Base-by-base conservation (phyloP, 352 stramenopile species). In the Thalassiosira delicatula region DNA sequence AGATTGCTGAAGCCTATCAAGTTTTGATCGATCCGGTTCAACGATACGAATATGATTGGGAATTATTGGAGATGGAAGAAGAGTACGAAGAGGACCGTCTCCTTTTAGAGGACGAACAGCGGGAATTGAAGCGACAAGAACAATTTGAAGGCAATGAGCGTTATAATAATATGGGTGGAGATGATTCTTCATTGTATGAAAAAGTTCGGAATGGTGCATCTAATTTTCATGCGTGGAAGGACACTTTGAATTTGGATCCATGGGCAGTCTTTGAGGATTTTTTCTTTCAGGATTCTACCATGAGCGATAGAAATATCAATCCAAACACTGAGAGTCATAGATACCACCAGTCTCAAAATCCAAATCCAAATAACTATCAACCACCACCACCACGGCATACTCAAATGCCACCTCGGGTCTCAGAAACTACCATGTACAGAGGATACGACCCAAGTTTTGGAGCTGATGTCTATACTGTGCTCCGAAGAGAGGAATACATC, bases 1-100 rank as follows among this genome's bases (percentile, higher is more conserved):
- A 82, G 56, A 91, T 93, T 70, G 81, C 88, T 0, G 79, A 92
- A 61, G 88, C 88, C 0, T 93, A 93, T 76, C 68, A 91, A 69
- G 83, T 91, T 8, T 56, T 93, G 11, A 80, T 14, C 21, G 84
- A 91, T 81, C 56, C 70, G 4, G 42, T 54, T n/a, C 79, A 89
- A 67, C 67, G 83, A 67, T 61, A 82, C 56, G 77, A 90, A 30
- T 93, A 93, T 73, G 84, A 93, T 85, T 77, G 70, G 60, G 88
- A 88, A 66, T 70, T 91, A 25, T 51, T 87, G 29, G 78, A 90
- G 57, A 81, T 76, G 51, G 84, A 88, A 77, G 75, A 86, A 23
- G 75, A 88, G 63, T 73, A 66, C 17, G 73, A 81, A 66, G 70
- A 74, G 33, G 70, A 81, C 62, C 65, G 74, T 61, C 85, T 89